Evolutionary conservation across 768 basidiomycete species (phyloP), one percentile per base, ranked within the genome.

Genomic region (Termitomyces sp.): DNA sequence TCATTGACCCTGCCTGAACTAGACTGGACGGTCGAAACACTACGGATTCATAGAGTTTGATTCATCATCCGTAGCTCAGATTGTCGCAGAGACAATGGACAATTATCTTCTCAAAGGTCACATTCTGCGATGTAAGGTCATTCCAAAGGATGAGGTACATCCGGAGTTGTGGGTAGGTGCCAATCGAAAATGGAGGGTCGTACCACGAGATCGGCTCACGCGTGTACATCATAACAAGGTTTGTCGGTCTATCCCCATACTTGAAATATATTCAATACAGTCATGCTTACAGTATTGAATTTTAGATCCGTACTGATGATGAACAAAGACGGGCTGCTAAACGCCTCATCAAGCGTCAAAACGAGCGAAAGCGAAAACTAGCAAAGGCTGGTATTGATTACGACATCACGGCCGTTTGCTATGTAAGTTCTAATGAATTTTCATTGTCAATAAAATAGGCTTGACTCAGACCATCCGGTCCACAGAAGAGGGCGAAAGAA

Each of bases 31-130:
- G 61, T 96, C 96, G 47, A 99, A 98, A 73, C 96, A 98, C 72
- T 98, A 96, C 72, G 96, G 85, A 3, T 98, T 96, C 77, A 79
- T 99, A 66, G 96, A 98, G 72, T 97, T 99, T 70, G 84, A 87
- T 55, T 94, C 92, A 44, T 81, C 84, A 20, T 80, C 88, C 0
- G 94, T 98, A 32, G 95, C 97, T 0, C 76, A 94, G 67, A 98
- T 99, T 61, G 97, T 97, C 8, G 88, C 91, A 2, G 97, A 98
- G 67, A 98, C 96, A 46, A 98, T 98, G 97, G 86, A 99, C 79
- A 98, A 97, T 75, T 99, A 98, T 72, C 82, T 99, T 40, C 79
- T 99, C 62, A 83, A 90, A 80, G 95, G 96, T 7, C 96, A 97
- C 68, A 89, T 99, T 61, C 80, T 99, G 56, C 84, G 83, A 45